Evolutionary conservation across 208 protist genomes (phyloP), one percentile per base, ranked within the genome.

Genomic region (Sergeia podlipaevii): DNA sequence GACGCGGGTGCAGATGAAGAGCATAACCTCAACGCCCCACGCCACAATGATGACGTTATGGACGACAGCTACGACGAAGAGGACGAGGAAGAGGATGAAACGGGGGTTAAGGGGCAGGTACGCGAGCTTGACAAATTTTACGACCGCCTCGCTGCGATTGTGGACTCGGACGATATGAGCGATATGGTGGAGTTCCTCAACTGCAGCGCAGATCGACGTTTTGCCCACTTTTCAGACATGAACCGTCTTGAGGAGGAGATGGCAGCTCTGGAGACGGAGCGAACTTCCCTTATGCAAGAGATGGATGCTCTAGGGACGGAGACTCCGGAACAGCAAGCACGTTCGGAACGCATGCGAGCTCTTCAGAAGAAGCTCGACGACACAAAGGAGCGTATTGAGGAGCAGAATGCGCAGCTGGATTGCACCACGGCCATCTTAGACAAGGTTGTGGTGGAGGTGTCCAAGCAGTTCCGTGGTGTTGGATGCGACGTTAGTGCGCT

Each of bases 131-230:
- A 91, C 10, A 24, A 45, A 5, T 76, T 75, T 65, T 73, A 77
- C 54, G 50, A 59, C 24, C 48, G 36, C 15, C 66, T 91, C 24
- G 39, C 65, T 1, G 54, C 70, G n/a, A 67, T 92, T 38, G 74
- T 69, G 4, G 80, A 73, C 32, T 68, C 70, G 38, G 66, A 80
- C 23, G 60, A 37, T 24, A 62, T 86, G 10, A 42, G 61, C 15
- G 70, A 81, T 8, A 72, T 92, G 10, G 65, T 78, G 8, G 34
- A 55, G n/a, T 89, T 78, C 45, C 56, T 83, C n/a, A 66, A 80
- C n/a, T 38, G 43, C 1, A 63, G 65, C 0, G 52, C 64, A 0
- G 77, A 84, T 11, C 61, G 70, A 39, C 80, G 76, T 10, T 89
- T 89, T 56, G 52, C 64, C 33, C 64, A 58, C 20, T 92, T 83